Evolutionary conservation across 2,329 filamentous ascomycete species (phyloP), one percentile per base, ranked within the genome.

Genomic region (Colletotrichum brevisporum): DNA sequence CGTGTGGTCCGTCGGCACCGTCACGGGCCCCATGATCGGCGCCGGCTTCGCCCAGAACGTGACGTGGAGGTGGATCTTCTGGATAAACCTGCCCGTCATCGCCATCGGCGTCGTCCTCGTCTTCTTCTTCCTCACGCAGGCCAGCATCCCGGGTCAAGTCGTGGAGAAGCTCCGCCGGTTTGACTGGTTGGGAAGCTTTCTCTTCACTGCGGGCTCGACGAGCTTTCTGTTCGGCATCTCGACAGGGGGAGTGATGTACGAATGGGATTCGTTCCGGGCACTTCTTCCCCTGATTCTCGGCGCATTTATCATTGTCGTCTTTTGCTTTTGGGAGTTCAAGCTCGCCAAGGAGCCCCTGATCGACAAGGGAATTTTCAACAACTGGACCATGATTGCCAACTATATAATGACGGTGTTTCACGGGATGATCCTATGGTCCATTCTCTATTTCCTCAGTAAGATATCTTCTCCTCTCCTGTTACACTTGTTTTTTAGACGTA

Each of bases 201-300:
- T 93, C 4, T 92, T 93, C 74, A 82, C 91, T 18, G 85, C 81
- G 13, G 86, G 86, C 15, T 82, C 84, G 13, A 89, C 88, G 0
- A 85, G 84, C 24, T 87, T 92, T 73, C 77, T 92, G 48, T 88
- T 91, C 52, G 87, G 88, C 0, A 75, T 92, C 4, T 90, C 89
- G 2, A 90, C 89, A 83, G 91, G 90, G 10, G 90, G 90, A 45
- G 84, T 91, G 9, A 87, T 90, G 79, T 92, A 91, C 75, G 74
- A 83, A 0, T 93, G 91, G 91, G 76, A 80, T 52, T 89, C 85
- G 4, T 91, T 87, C 84, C 83, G 84, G 1, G 90, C 89, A 0
- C 79, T 93, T 2, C 83, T 90, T 0, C 91, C 90, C 0, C 78
- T 93, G 15, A 76, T 89, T 4, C 47, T 92, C 9, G 90, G 90